Conservation (phyloP, 2,329 filamentous ascomycete species). For the Rutstroemia sp. region DNA sequence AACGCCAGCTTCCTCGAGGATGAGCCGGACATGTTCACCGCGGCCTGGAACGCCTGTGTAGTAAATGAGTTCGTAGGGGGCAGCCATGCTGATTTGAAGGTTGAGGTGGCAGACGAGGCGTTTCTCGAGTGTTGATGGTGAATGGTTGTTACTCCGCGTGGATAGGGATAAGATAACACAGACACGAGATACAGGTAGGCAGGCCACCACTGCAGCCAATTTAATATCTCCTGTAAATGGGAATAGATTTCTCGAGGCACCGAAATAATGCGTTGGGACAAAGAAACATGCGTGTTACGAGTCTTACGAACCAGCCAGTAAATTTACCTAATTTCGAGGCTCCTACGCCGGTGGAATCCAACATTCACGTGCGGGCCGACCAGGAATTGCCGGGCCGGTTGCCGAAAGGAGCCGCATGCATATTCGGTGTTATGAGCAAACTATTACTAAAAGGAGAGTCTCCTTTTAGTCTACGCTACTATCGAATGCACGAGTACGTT, state of each 20-base stretch:
- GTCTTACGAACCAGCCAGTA: neutral
- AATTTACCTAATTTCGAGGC: neutral
- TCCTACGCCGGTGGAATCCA: neutral
- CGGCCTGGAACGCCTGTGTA: constrained; percentile 53
- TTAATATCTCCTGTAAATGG: neutral
- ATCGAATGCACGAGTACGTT: too few species aligned
- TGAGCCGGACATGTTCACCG: constrained; percentile 66
- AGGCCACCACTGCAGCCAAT: neutral
- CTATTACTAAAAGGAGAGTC: too few species aligned
- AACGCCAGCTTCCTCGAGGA: constrained; percentile 60
- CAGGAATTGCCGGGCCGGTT: neutral
- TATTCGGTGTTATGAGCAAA: too few species aligned
- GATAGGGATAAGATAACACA: neutral
- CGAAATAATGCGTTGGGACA: neutral
- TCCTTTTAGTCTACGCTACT: too few species aligned
- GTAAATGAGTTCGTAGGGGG: constrained; percentile 22
- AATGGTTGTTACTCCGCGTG: neutral
- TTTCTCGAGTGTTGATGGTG: neutral
- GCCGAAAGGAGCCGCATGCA: neutral
- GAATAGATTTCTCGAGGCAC: neutral
- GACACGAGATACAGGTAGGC: neutral
- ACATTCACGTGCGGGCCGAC: neutral
- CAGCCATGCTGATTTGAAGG: constrained; percentile 8
- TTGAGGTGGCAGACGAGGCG: neutral
- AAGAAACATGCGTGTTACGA: neutral